Conservation (phyloP, 148 eudicot species). For the Rheum nobile region DNA sequence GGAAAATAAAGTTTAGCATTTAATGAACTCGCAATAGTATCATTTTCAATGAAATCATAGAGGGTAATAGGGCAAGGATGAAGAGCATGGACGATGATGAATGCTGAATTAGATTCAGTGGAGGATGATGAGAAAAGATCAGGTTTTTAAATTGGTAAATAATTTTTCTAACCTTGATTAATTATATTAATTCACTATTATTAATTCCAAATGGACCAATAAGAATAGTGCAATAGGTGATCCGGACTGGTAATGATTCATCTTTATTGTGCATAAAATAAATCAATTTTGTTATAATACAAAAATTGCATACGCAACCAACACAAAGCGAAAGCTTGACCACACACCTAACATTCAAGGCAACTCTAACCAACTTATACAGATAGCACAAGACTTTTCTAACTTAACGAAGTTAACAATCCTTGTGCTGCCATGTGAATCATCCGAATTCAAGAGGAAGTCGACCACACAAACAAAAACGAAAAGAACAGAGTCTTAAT, state of each 20-base stretch:
- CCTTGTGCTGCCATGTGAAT: not conserved
- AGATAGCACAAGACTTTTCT: not conserved
- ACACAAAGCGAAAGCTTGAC: not conserved
- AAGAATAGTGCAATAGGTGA: too few species aligned
- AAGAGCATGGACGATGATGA: too few species aligned
- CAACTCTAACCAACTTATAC: not conserved
- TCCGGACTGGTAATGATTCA: too few species aligned
- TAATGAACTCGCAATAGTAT: too few species aligned
- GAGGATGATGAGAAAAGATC: too few species aligned
- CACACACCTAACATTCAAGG: constrained; percentile 5
- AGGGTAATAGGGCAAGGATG: too few species aligned
- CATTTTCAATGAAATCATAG: too few species aligned
- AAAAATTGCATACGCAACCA: not conserved
- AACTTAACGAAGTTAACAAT: not conserved
- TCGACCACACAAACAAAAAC: not conserved
- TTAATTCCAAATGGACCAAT: too few species aligned
- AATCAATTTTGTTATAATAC: not conserved
- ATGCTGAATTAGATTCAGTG: too few species aligned
- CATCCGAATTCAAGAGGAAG: not conserved
- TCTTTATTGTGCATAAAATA: too few species aligned
- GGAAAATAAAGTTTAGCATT: too few species aligned
- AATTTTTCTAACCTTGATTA: not conserved
- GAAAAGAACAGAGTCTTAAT: not conserved
- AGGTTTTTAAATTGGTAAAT: not conserved
- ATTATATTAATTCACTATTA: not conserved